Conservation (phyloP, 306 rosid genomes). For the Albizia julibrissin region DNA sequence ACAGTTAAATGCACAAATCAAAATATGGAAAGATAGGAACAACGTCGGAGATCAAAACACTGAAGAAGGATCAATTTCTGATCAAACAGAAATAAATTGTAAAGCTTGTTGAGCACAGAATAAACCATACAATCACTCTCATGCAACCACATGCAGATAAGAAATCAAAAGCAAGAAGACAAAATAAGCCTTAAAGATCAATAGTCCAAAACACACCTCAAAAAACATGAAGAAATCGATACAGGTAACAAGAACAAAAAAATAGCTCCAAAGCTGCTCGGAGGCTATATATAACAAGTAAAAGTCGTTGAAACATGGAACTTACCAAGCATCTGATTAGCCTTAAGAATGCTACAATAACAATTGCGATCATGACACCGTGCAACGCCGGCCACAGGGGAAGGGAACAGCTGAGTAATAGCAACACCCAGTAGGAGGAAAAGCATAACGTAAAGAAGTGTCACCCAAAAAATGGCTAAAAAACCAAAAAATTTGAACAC, state of each 20-base stretch:
- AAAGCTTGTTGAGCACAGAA: neutral
- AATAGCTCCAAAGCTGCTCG: neutral
- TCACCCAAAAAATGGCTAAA: too few species aligned
- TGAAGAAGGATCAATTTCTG: neutral
- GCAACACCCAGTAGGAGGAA: too few species aligned
- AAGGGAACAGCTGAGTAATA: too few species aligned
- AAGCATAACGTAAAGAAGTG: too few species aligned
- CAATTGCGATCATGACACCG: too few species aligned
- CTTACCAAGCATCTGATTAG: too few species aligned
- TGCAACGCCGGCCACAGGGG: too few species aligned
- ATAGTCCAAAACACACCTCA: neutral
- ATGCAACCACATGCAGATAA: neutral
- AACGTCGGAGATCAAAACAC: neutral
- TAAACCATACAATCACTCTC: neutral
- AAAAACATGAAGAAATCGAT: neutral
- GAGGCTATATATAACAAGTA: neutral
- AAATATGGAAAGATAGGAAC: neutral
- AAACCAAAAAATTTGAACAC: too few species aligned
- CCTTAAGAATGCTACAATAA: too few species aligned
- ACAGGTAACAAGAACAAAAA: neutral
- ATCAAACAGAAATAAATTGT: neutral
- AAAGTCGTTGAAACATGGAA: too few species aligned
- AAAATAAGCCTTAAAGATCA: slow-evolving; percentile 23
- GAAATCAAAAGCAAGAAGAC: neutral
- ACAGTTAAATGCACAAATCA: too few species aligned